Base-by-base conservation (phyloP, 1,284 basidiomycete genomes). In the Malassezia restricta region DNA sequence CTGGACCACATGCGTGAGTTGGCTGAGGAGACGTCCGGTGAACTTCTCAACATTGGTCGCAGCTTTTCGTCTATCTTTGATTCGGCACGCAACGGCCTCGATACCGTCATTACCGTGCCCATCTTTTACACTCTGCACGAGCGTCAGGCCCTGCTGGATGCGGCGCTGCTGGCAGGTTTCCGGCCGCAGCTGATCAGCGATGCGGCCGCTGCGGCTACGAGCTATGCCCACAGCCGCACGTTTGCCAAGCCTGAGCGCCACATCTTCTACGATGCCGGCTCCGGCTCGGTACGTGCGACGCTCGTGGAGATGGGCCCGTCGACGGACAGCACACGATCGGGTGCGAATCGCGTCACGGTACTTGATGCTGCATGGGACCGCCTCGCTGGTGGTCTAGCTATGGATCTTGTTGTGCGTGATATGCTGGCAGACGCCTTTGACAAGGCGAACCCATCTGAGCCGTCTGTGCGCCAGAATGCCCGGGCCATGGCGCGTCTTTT, bases 231-330 rank as follows among this genome's bases (percentile, higher is more conserved):
- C 86, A 89, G 88, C 2, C 81, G 91, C 33, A 80, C 81, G 0
- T 98, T 98, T 78, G 43, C 64, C 6, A 60, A 58, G 52, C 63
- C 67, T 11, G 90, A 94, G 74, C 81, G 83, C 73, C 90, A 98
- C 71, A 76, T 98, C 61, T 84, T 98, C 58, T 96, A 87, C 75
- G 94, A 98, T 68, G 85, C 88, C 1, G 92, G 94, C 35, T 86
- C 90, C 2, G 83, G 86, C 3, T 81, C 86, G 0, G 85, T 88
- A 29, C 81, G 84, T 28, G 90, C 91, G 0, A 90, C 90, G 0
- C 77, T 99, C 17, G 84, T 87, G 35, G 81, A 82, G 8, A 88
- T 98, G 74, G 61, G 59, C 44, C 67, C 66, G 42, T 27, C 32
- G 15, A 27, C 8, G 8, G 59, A 65, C 53, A 31, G 40, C 24